Evolutionary conservation across 1,284 basidiomycete genomes (phyloP).

Genomic region (Peniophora sp.): DNA sequence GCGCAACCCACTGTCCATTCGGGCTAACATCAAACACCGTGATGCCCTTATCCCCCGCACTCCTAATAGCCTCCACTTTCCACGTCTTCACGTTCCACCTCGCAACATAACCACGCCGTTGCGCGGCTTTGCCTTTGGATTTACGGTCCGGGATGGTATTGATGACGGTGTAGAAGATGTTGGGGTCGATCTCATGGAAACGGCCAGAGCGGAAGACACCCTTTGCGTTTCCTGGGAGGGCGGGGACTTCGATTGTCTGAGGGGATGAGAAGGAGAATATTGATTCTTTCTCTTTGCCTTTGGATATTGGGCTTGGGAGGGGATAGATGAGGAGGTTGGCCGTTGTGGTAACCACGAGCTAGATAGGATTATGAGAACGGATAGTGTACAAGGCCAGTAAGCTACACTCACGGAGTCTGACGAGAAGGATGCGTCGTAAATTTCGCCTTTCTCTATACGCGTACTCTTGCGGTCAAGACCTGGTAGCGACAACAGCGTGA

Average conservation of each 20-base stretch:
- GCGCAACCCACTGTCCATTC: constrained; percentile 79
- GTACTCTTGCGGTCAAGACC: constrained; percentile 43
- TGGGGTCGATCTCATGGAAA: constrained; percentile 50
- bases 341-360: constrained; percentile 64
- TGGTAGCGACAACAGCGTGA: constrained; percentile 64
- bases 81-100: constrained; percentile 59
- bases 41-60: constrained; percentile 70
- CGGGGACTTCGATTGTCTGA: constrained; percentile 47
- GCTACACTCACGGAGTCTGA: constrained; percentile 32
- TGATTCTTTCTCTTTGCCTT: constrained; percentile 36
- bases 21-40: constrained; percentile 83
- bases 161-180: constrained; percentile 63
- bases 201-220: constrained; percentile 60
- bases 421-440: constrained; percentile 71
- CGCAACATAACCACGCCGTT: constrained; percentile 52
- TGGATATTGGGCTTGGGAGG: constrained; percentile 24
- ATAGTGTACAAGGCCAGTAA: background rate
- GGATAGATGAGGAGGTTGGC: constrained; percentile 54
- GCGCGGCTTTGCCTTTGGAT: constrained; percentile 42
- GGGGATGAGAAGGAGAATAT: constrained; percentile 39
- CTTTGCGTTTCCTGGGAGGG: constrained; percentile 36
- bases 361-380: constrained; percentile 4
- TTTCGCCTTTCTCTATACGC: constrained; percentile 54
- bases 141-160: constrained; percentile 59
- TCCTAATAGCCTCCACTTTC: constrained; percentile 45